Conservation (phyloP, 257 asterid species). For the Solanum microdontum region DNA sequence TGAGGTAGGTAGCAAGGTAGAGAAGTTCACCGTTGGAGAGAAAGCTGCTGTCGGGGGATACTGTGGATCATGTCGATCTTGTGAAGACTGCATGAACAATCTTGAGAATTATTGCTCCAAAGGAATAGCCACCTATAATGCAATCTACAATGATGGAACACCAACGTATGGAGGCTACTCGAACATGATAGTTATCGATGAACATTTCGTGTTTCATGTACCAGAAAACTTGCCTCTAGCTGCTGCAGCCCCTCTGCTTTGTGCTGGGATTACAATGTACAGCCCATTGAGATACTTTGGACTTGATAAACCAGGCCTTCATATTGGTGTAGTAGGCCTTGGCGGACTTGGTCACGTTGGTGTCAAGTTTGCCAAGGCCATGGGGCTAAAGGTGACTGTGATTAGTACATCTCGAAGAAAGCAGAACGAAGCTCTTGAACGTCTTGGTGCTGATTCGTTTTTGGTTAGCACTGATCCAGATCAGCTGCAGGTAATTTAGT, state of each 20-base stretch:
- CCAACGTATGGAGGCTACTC: constrained; percentile 8
- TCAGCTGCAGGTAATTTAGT: not conserved
- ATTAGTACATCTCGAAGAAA: constrained; percentile 7
- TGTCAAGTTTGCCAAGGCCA: constrained; percentile 11
- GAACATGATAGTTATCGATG: not conserved
- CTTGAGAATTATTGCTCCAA: constrained; percentile 14
- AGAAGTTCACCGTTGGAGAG: constrained; percentile 26
- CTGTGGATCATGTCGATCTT: constrained; percentile 25
- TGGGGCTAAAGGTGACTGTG: constrained; percentile 2
- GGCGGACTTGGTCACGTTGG: constrained; percentile 13
- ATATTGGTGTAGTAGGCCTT: constrained; percentile 5
- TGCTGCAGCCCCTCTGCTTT: constrained; percentile 1
- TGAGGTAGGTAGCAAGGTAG: constrained; percentile 9
- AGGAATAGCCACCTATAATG: not conserved
- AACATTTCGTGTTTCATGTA: not conserved
- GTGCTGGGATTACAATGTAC: constrained; percentile 4
- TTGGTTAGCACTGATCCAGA: not conserved
- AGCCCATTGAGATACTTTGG: constrained; percentile 4
- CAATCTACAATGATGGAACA: not conserved
- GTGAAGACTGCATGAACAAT: constrained; percentile 15
- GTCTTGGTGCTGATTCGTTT: constrained; percentile 7
- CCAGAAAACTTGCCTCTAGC: not conserved
- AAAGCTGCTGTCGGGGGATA: constrained; percentile 30
- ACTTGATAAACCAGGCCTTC: not conserved
- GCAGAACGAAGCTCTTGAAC: not conserved